Evolutionary conservation across 2,329 filamentous ascomycete genomes (phyloP).

Genomic region (Apiospora aurea): DNA sequence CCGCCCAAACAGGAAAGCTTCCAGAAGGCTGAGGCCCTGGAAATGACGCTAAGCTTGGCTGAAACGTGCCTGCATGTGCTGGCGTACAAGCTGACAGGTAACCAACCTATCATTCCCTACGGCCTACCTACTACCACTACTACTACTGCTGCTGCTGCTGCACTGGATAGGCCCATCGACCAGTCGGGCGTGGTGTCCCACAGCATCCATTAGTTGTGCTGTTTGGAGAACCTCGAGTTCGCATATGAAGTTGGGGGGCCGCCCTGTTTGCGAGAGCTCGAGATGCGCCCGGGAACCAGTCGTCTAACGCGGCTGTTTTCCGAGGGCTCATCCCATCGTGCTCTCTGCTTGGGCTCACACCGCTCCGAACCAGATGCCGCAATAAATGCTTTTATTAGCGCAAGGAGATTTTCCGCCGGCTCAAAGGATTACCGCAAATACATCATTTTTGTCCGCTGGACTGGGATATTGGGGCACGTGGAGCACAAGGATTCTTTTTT

Average conservation of each 20-base stretch:
- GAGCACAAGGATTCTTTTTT: conserved; percentile 8
- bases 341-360: background rate
- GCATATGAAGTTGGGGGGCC: background rate
- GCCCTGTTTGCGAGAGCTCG: background rate
- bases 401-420: conserved; percentile 6
- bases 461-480: conserved; percentile 15
- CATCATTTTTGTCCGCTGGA: background rate
- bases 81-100: conserved; percentile 1
- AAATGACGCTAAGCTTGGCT: conserved; percentile 15
- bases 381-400: conserved; percentile 8
- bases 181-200: background rate
- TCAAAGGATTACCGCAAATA: conserved; percentile 1
- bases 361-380: background rate
- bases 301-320: conserved; percentile 6
- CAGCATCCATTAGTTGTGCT: background rate
- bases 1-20: conserved; percentile 21
- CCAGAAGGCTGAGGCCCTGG: conserved; percentile 15
- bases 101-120: background rate
- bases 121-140: too few relatives aligned
- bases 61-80: conserved; percentile 15
- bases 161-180: background rate
- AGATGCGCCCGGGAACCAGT: background rate
- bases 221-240: background rate
- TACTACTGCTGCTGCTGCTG: too few relatives aligned
- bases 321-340: background rate